phyloP scores from a whole-genome alignment of 2,329 filamentous ascomycete species.

The Penicillium nordicum region DNA sequence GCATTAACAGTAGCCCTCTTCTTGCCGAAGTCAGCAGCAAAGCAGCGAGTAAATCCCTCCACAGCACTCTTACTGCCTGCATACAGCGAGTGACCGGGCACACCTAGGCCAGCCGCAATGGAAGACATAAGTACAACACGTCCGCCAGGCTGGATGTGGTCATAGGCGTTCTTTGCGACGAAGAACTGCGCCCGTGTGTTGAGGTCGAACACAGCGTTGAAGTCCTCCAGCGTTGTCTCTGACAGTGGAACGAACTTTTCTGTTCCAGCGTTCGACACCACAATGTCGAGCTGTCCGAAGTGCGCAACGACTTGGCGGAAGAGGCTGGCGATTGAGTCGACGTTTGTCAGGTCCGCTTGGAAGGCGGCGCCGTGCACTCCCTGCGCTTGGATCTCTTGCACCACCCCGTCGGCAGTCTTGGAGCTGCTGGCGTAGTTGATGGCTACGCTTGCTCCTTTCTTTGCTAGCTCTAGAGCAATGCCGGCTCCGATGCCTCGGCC shows the following conservation, averaged over 20 bases:
- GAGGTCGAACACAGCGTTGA: slow-evolving; percentile 56
- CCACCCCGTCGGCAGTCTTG: slow-evolving; percentile 63
- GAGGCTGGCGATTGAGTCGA: slow-evolving; percentile 59
- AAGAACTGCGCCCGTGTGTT: slow-evolving; percentile 64
- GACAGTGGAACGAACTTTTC: slow-evolving; percentile 30
- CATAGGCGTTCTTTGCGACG: slow-evolving; percentile 64
- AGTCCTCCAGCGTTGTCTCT: slow-evolving; percentile 28
- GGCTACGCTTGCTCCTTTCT: slow-evolving; percentile 39
- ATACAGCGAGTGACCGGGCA: slow-evolving; percentile 70
- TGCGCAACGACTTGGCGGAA: slow-evolving; percentile 61
- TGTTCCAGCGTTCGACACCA: slow-evolving; percentile 55
- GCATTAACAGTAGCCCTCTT: slow-evolving; percentile 39
- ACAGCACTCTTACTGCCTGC: slow-evolving; percentile 73
- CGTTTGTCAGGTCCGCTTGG: slow-evolving; percentile 65
- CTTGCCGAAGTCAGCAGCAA: slow-evolving; percentile 67
- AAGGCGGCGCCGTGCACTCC: slow-evolving; percentile 62
- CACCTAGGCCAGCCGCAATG: slow-evolving; percentile 64
- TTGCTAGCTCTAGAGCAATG: slow-evolving; percentile 42
- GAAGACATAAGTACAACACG: slow-evolving; percentile 72
- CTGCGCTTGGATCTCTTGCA: slow-evolving; percentile 61
- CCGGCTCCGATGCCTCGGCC: slow-evolving; percentile 43
- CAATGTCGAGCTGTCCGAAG: slow-evolving; percentile 44
- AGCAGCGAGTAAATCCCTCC: slow-evolving; percentile 71
- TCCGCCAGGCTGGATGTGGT: slow-evolving; percentile 66
- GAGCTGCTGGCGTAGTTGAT: slow-evolving; percentile 56